Evolutionary conservation across 2,329 filamentous ascomycete genomes (phyloP), one percentile per base, ranked within the genome.

Genomic region (Xylaria arbuscula): DNA sequence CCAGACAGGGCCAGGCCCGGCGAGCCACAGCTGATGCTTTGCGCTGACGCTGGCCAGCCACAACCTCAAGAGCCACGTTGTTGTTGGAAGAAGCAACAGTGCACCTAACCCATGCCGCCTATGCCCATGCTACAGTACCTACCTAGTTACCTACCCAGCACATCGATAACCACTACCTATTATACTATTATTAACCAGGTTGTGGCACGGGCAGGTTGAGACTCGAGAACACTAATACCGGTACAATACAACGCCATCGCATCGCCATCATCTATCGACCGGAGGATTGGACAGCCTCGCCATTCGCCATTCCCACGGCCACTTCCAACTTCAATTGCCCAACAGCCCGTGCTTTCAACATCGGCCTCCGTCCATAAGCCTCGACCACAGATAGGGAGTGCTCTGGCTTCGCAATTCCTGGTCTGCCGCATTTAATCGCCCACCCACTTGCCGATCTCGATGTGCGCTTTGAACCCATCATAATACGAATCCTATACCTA

Each of bases 31-130:
- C 54, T 63, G 64, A 62, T 42, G 47, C 22, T 38, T 17, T 24
- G 11, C 45, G 55, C 32, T 3, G 13, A n/a, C 15, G n/a, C 6
- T 24, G 38, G 47, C 22, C 50, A 65, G 66, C 66, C 66, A 68
- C 66, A 68, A 9, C 40, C 19, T 9, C 40, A 64, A 17, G 51
- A 47, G 64, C 67, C 67, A 69, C 67, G 67, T 69, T 69, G 67
- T 69, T 69, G 67, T 66, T 28, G 28, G 54, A 54, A 63, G 62
- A 63, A 62, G 38, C 55, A 64, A 48, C 38, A 36, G 54, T 28
- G 17, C 17, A 34, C 28, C 28, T 28, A 28, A 28, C 5, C 28
- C 28, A 28, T 28, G 28, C 28, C 28, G 28, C 5, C 28, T 5
- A 28, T 28, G 28, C 28, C 28, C 28, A 28, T 28, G 28, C 28